Base-by-base conservation (phyloP, 2,329 filamentous ascomycete species). In the Lecanicillium sp. region DNA sequence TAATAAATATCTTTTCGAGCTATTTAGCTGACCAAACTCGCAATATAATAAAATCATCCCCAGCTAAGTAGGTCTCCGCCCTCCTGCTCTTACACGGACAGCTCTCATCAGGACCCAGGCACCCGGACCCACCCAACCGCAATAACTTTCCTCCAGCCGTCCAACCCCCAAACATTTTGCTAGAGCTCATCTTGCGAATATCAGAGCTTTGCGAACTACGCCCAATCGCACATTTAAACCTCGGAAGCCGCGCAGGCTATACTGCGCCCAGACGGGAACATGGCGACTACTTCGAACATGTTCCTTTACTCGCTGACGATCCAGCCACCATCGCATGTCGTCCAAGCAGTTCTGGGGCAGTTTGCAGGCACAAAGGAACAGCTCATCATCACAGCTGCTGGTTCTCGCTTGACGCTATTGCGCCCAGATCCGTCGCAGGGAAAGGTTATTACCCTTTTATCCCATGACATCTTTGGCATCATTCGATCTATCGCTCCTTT, bases 261-360 rank as follows among this genome's bases (percentile, higher is more conserved):
- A 32, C 33, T 41, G 38, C 66, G 66, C 63, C 57, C 55, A 62
- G 55, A 56, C 56, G 63, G 55, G 57, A 73, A 58, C 59, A 96
- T 96, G 92, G 90, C 92, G 70, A 94, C 89, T 60, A 95, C 90
- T 45, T 95, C 89, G 49, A 90, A 90, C 62, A 94, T 95, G 87
- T 95, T 95, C 63, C 81, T 98, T 68, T 98, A 98, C 70, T 92
- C 87, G 55, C 74, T 98, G 68, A 96, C 92, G 51, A 82, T 99
- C 56, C 88, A 95, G 65, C 83, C 86, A 51, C 86, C 92, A 25
- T 89, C 88, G 49, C 84, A 87, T 43, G 80, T 95, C 55, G 88
- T 83, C 36, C 84, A 94, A 65, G 89, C 92, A 47, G 83, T 95
- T 48, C 75, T 95, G 43, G 94, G 92, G 52, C 90, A 96, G 67